Evolutionary conservation across 495 filamentous ascomycete species (phyloP), one percentile per base, ranked within the genome.

Genomic region (Talaromyces stipitatus): DNA sequence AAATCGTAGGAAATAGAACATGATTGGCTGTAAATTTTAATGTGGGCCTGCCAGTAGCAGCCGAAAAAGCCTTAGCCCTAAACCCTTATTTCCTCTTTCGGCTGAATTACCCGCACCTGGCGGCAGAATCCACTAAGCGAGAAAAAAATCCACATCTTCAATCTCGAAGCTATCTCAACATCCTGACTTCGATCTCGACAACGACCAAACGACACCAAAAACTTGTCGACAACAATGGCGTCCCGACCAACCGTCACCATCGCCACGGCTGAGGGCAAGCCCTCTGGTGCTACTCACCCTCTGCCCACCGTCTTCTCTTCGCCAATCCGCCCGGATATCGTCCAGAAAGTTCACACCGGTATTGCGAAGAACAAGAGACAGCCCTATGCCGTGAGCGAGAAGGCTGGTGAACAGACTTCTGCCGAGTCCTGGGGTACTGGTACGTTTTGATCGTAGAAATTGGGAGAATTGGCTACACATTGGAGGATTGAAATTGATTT

Each of bases 321-420:
- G 60, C 94, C 95, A 59, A 97, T 98, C 82, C 95, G 94, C 75
- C 90, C 90, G 65, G 94, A 98, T 78, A 96, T 98, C 70, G 95
- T 98, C 67, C 94, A 97, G 76, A 77, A 80, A 59, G 94, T 97
- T 68, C 94, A 98, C 83, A 92, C 90, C 69, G 95, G 95, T 69
- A 95, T 98, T 86, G 92, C 92, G 71, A 98, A 97, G 88, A 98
- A 98, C 85, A 96, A 95, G 86, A 86, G 94, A 74, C 94, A 98
- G 83, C 92, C 94, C 58, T 98, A 98, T 78, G 87, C 94, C 68
- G 94, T 98, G 83, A 96, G 90, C 86, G 92, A 96, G 88, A 98
- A 98, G 86, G 94, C 94, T 72, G 94, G 94, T 79, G 95, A 98
- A 78, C 94, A 98, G 78, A 98, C 94, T 66, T 96, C 91, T 72